These are phyloP conservation scores for Conticribra weissflogii DNA, from an alignment of 108 stramenopile genomes.

Conservation along the genomic window DNA sequence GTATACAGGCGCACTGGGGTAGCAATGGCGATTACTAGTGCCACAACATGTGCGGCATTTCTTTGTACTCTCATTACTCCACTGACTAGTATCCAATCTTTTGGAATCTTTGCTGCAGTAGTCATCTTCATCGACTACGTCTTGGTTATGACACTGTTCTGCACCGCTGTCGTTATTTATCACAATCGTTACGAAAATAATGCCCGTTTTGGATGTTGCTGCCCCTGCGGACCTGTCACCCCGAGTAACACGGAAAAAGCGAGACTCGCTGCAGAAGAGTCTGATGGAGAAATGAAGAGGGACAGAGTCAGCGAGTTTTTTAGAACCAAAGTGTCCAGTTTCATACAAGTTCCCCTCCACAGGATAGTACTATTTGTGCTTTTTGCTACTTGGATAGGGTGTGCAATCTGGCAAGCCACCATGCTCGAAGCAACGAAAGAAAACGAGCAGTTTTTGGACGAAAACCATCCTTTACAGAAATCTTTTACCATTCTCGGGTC, in stretches of 20 bases:
- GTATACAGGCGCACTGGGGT: slow-evolving; percentile 56
- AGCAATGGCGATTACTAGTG: slow-evolving; percentile 63
- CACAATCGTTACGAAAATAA: slow-evolving; percentile 48
- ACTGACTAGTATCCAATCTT: slow-evolving; percentile 43
- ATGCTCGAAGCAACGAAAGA: slow-evolving; percentile 53
- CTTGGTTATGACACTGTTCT: slow-evolving; percentile 65
- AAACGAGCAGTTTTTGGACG: slow-evolving; percentile 52
- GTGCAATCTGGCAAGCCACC: slow-evolving; percentile 36
- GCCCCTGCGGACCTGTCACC: slow-evolving; percentile 30
- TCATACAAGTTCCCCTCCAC: slow-evolving; percentile 34
- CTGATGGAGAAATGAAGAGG: slow-evolving; percentile 32
- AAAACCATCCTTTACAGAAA: slow-evolving; percentile 60
- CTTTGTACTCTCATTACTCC: slow-evolving; percentile 58
- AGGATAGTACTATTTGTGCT: slow-evolving; percentile 34
- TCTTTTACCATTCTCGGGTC: slow-evolving; percentile 47
- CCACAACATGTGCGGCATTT: slow-evolving; percentile 64
- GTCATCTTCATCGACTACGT: slow-evolving; percentile 64
- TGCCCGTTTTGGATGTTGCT: slow-evolving; percentile 43
- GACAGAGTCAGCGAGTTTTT: slow-evolving; percentile 56
- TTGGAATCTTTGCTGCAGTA: slow-evolving; percentile 62
- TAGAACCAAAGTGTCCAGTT: slow-evolving; percentile 30
- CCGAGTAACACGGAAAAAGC: slow-evolving; percentile 38
- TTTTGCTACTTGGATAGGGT: slow-evolving; percentile 40
- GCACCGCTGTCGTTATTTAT: slow-evolving; percentile 62
- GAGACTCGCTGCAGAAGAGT: slow-evolving; percentile 5